Base-by-base conservation (phyloP, 148 eudicot genomes). In the Camellia sinensis region DNA sequence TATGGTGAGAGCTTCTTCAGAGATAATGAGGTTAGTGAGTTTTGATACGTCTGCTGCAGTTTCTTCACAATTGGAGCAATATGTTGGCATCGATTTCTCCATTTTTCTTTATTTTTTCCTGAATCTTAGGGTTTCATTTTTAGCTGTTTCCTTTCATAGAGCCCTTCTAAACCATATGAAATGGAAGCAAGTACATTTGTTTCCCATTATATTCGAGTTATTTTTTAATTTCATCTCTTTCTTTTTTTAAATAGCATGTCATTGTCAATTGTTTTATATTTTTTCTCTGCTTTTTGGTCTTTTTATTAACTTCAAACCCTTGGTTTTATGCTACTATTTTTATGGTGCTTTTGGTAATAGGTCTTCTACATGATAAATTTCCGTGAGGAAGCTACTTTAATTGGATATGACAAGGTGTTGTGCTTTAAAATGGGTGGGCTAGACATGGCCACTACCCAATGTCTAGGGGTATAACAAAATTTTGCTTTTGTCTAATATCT, bases 1-100 rank as follows among this genome's bases (percentile, higher is more conserved):
- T 74, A 88, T 73, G 99, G 99, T n/a, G 98, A 96, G 80, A 78
- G 82, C 80, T 92, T 88, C 87, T 96, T 96, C 82, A 94, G 99
- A 86, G 92, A 96, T 50, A 89, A 85, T 22, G 98, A 96, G 95
- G 99, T 96, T 29, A 77, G 88, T 78, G 56, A 22, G 41, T 73
- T 37, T 22, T 67, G 8, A 37, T 59, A 19, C 81, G 50, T 77
- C 41, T 52, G 12, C 53, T 80, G 45, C 40, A 17, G 52, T n/a
- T 40, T 75, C 59, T 68, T 79, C 14, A 48, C 37, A 3, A 9
- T 60, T n/a, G 65, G 66, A 45, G 46, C 17, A 46, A 75, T 61
- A 1, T 21, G 11, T 19, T 6, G n/a, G 45, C 2, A 22, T 15
- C 21, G 29, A 54, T 9, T 67, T 74, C 29, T 43, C 54, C 40